Conservation (phyloP, 257 asterid species). For the Rubia yunnanensis region DNA sequence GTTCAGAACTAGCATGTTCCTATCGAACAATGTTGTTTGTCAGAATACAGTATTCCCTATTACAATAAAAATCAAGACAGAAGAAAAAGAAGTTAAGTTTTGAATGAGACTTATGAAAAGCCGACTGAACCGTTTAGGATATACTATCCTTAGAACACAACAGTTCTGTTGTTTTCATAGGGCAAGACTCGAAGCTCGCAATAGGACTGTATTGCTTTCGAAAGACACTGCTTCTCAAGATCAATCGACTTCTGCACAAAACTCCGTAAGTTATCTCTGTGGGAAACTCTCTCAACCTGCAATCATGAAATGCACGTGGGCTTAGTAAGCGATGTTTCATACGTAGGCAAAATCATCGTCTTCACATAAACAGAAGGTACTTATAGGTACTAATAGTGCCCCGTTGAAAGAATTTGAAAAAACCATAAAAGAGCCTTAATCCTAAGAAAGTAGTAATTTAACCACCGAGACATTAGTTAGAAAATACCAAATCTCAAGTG, state of each 20-base stretch:
- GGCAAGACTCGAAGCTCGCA: constrained; percentile 91
- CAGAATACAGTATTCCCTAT: no score
- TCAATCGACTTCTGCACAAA: constrained; percentile 80
- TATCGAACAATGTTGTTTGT: no score
- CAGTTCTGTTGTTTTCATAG: constrained; percentile 61
- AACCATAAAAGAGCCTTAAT: not conserved
- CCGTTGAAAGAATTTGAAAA: not conserved
- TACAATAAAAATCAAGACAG: not conserved
- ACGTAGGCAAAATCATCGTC: not conserved
- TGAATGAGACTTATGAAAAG: not conserved
- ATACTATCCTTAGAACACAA: constrained; percentile 48
- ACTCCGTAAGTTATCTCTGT: constrained; percentile 66
- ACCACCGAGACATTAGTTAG: no score
- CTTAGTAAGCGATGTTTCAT: not conserved
- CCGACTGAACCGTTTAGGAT: not conserved
- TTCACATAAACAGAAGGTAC: not conserved
- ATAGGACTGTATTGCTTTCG: constrained; percentile 77
- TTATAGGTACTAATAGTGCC: not conserved
- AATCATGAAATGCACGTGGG: not conserved
- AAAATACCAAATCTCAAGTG: no score
- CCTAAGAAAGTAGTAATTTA: not conserved
- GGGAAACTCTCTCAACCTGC: constrained; percentile 96
- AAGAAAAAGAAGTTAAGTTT: not conserved
- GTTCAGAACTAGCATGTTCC: no score
- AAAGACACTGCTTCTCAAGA: constrained; percentile 88